These are phyloP conservation scores for Penstemon davidsonii DNA, from an alignment of 257 asterid species.

Conservation along the genomic window DNA sequence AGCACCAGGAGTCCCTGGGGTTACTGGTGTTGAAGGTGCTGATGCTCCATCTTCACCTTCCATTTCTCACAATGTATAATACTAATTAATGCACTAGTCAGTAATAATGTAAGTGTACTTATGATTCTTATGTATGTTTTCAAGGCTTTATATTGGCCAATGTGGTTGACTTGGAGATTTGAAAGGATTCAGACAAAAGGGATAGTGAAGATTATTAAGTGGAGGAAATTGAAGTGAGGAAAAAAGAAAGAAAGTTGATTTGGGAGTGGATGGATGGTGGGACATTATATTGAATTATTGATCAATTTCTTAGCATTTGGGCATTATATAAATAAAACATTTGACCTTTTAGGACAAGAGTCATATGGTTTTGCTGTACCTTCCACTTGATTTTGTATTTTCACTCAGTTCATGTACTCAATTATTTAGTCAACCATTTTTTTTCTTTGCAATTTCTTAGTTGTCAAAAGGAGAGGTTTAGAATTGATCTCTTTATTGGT, in stretches of 20 bases:
- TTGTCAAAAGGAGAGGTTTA: slow-evolving; percentile 25
- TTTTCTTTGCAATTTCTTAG: slow-evolving; percentile 15
- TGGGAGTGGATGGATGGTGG: slow-evolving; percentile 49
- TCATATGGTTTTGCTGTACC: slow-evolving; percentile 48
- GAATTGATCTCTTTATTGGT: neutral
- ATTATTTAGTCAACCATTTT: slow-evolving; percentile 36
- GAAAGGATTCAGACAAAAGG: slow-evolving; percentile 27
- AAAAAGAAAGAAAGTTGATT: slow-evolving; percentile 32
- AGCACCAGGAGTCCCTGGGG: slow-evolving; percentile 70
- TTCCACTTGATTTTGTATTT: slow-evolving; percentile 44
- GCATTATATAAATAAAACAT: slow-evolving; percentile 26
- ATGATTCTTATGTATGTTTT: neutral
- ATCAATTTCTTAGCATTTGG: slow-evolving; percentile 32
- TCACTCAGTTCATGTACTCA: slow-evolving; percentile 29
- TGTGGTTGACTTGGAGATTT: slow-evolving; percentile 55
- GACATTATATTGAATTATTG: slow-evolving; percentile 23
- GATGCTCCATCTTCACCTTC: slow-evolving; percentile 58
- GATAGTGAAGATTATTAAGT: slow-evolving; percentile 27
- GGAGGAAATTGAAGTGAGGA: slow-evolving; percentile 39
- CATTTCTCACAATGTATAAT: slow-evolving; percentile 27
- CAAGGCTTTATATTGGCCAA: slow-evolving; percentile 13
- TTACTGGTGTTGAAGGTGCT: slow-evolving; percentile 69
- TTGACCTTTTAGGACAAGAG: slow-evolving; percentile 31
- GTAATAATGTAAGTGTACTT: neutral
- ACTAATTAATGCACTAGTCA: neutral